A percentile compares a stretch with the other conserved stretches of the same genome.
These are phyloP conservation scores for Dactylorhiza incarnata DNA, from an alignment of 106 monocot species.

Conservation along the genomic window DNA sequence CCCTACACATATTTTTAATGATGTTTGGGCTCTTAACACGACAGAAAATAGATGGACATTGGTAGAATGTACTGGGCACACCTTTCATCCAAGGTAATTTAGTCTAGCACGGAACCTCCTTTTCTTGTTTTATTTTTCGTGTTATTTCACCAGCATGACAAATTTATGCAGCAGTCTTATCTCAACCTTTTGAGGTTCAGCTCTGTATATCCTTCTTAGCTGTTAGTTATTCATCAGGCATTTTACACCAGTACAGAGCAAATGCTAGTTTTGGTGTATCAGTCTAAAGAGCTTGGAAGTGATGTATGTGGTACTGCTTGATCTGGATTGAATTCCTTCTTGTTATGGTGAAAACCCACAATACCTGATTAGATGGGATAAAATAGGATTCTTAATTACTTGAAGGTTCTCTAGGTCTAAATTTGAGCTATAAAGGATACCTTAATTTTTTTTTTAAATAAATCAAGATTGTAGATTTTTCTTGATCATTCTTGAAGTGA, in stretches of 20 bases:
- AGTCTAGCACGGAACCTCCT: not conserved
- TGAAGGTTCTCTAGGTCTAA: no score
- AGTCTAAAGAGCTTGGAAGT: not conserved
- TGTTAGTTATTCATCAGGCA: not conserved
- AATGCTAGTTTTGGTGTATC: not conserved
- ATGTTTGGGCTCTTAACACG: conserved; percentile 67
- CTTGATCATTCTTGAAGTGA: no score
- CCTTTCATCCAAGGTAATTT: conserved; percentile 48
- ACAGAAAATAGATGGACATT: conserved; percentile 47
- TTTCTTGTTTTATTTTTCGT: not conserved
- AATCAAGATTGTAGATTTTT: no score
- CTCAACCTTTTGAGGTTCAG: not conserved
- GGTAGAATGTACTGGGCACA: conserved; percentile 49
- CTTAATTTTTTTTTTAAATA: no score
- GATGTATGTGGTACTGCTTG: not conserved
- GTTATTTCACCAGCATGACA: not conserved
- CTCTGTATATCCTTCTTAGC: not conserved
- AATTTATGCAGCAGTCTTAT: not conserved
- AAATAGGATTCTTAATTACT: no score
- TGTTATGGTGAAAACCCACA: no score
- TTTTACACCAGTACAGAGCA: not conserved
- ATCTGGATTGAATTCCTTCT: no score
- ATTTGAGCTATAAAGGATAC: no score
- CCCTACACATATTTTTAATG: conserved; percentile 69
- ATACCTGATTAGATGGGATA: no score